These are phyloP conservation scores for Epichloe scottii DNA, from an alignment of 2,329 filamentous ascomycete genomes.

Conservation along the genomic window DNA sequence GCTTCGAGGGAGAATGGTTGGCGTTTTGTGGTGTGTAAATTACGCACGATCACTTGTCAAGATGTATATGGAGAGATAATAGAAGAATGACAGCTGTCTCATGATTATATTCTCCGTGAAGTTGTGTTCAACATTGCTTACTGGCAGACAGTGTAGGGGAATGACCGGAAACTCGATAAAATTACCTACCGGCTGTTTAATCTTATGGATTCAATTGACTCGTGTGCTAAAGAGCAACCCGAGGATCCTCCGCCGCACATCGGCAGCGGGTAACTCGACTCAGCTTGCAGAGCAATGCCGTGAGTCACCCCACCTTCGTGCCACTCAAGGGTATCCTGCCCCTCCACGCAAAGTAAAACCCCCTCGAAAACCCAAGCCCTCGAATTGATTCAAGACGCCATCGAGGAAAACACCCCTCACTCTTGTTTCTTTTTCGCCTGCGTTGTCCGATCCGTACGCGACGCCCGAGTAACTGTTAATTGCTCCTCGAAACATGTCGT, in stretches of 20 bases:
- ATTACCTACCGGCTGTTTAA: neutral
- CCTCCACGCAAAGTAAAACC: conserved; percentile 11
- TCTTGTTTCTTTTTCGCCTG: conserved; percentile 1
- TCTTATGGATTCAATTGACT: neutral
- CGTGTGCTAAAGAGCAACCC: conserved; percentile 8
- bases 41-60: neutral
- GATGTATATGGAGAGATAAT: neutral
- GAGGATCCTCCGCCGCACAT: conserved; percentile 14
- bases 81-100: too few relatives aligned
- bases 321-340: conserved; percentile 16
- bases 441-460: neutral
- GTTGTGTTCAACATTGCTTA: neutral
- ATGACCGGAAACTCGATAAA: too few relatives aligned
- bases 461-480: neutral
- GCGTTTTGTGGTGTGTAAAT: neutral
- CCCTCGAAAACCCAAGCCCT: neutral
- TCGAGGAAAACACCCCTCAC: neutral
- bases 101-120: too few relatives aligned
- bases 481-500: conserved; percentile 21
- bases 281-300: neutral
- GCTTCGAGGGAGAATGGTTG: conserved; percentile 7
- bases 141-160: too few relatives aligned
- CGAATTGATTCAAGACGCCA: neutral
- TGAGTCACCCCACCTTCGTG: conserved; percentile 24
- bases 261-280: conserved; percentile 4